Evolutionary conservation across 2,329 filamentous ascomycete species (phyloP), one percentile per base, ranked within the genome.

Genomic region (Endothia cerciana): DNA sequence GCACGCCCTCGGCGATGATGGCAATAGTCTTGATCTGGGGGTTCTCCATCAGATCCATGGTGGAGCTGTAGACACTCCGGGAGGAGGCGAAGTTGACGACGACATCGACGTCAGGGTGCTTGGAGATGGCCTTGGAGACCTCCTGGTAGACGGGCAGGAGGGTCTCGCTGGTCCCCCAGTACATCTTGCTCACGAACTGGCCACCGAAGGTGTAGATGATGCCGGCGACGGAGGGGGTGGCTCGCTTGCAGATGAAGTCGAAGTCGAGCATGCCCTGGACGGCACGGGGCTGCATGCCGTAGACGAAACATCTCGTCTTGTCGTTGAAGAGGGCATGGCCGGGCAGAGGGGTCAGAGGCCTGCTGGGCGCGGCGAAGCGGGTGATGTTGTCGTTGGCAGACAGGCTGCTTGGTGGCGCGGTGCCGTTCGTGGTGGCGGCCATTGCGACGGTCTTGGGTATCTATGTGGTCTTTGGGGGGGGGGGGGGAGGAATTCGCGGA

Each of bases 141-240:
- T 92, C 88, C 85, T 99, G 94, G 88, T 99, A 99, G 79, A 99
- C 95, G 70, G 95, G 95, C 74, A 99, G 89, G 72, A 99, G 90
- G 70, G 95, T 99, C 87, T 99, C 95, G 84, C 93, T 97, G 77
- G 95, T 99, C 77, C 95, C 95, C 95, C 95, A 99, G 91, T 99
- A 99, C 95, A 99, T 98, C 90, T 99, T 99, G 90, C 93, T 97
- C 79, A 99, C 95, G 89, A 99, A 99, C 84, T 99, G 95, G 73
- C 95, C 95, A 79, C 95, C 95, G 78, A 99, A 99, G 74, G 95
- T 97, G 87, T 99, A 99, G 87, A 99, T 98, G 83, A 99, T 98
- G 79, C 94, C 95, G 72, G 95, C 95, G 67, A 99, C 95, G 66
- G 95, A 99, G 71, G 95, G 95, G 68, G 92, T 96, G 78, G 89